Percentiles rank a stretch among this genome's conserved stretches.
These are phyloP conservation scores for Clathrospora elynae DNA, from an alignment of 2,329 filamentous ascomycete genomes.

Conservation along the genomic window DNA sequence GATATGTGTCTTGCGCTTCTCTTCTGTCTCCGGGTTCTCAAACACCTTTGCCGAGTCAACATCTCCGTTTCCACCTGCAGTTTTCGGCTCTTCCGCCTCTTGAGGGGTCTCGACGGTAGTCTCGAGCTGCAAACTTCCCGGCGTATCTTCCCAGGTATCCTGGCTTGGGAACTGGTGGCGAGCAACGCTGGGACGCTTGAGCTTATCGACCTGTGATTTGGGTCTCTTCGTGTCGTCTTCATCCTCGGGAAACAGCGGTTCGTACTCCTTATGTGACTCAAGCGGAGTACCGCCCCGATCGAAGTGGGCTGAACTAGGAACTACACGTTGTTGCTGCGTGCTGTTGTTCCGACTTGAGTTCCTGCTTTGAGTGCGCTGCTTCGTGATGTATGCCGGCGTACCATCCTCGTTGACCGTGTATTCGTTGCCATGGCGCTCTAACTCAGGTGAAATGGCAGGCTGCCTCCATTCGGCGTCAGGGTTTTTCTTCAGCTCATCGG, in stretches of 20 bases:
- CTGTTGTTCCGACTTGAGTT: slow-evolving; percentile 60
- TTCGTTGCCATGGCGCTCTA: slow-evolving; percentile 60
- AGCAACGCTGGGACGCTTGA: slow-evolving; percentile 59
- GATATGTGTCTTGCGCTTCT: slow-evolving; percentile 54
- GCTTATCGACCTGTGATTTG: slow-evolving; percentile 59
- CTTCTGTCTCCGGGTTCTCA: slow-evolving; percentile 57
- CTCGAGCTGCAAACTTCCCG: slow-evolving; percentile 76
- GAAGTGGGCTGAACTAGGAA: slow-evolving; percentile 49
- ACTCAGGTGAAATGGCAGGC: slow-evolving; percentile 79
- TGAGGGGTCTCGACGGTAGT: slow-evolving; percentile 87
- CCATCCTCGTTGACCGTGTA: slow-evolving; percentile 56
- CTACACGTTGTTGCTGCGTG: slow-evolving; percentile 55
- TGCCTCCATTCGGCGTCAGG: slow-evolving; percentile 70
- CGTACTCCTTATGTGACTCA: slow-evolving; percentile 91
- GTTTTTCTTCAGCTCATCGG: slow-evolving; percentile 82
- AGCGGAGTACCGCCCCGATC: slow-evolving; percentile 68
- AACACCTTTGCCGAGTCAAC: slow-evolving; percentile 45
- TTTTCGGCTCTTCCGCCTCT: slow-evolving; percentile 55
- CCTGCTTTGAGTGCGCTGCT: slow-evolving; percentile 59
- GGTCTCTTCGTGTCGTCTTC: slow-evolving; percentile 65
- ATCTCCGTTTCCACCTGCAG: slow-evolving; percentile 47
- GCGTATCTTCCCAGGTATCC: slow-evolving; percentile 96
- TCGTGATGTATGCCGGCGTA: slow-evolving; percentile 52
- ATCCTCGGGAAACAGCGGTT: slow-evolving; percentile 83
- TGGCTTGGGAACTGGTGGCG: slow-evolving; percentile 82